These are phyloP conservation scores for Citrus unshiu DNA, from an alignment of 345 rosid species.

Conservation along the genomic window DNA sequence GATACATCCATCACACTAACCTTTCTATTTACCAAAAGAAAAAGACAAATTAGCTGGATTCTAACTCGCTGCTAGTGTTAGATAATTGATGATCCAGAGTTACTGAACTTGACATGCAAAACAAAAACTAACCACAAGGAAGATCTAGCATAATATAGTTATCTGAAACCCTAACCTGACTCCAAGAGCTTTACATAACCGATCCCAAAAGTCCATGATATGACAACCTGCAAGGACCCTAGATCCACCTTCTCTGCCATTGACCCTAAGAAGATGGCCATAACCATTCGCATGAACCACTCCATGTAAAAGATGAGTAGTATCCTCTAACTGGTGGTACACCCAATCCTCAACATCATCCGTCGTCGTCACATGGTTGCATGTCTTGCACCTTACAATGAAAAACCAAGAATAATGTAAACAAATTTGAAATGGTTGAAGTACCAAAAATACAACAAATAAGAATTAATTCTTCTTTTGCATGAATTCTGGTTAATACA, in stretches of 20 bases:
- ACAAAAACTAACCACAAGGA: neutral
- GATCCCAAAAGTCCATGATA: slow-evolving; percentile 76
- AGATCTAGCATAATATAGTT: neutral
- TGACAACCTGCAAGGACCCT: slow-evolving; percentile 56
- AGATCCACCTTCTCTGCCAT: slow-evolving; percentile 75
- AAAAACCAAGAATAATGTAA: neutral
- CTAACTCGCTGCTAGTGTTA: neutral
- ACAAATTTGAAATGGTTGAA: neutral
- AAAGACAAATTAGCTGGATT: neutral
- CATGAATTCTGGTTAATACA: neutral
- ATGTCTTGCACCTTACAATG: slow-evolving; percentile 46
- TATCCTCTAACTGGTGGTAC: slow-evolving; percentile 58
- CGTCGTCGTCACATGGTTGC: slow-evolving; percentile 39
- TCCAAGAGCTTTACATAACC: slow-evolving; percentile 49
- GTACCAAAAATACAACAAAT: neutral
- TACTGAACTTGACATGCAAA: neutral
- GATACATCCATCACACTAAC: slow-evolving; percentile 80
- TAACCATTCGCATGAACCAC: slow-evolving; percentile 64
- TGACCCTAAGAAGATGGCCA: slow-evolving; percentile 73
- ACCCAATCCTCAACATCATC: slow-evolving; percentile 64
- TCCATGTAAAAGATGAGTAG: slow-evolving; percentile 64
- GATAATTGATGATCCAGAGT: neutral
- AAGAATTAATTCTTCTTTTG: neutral
- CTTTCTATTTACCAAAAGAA: slow-evolving; percentile 37
- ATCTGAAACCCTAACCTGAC: slow-evolving; percentile 43